Conservation (phyloP, 2,329 filamentous ascomycete species). For the Verticillium dahliae region DNA sequence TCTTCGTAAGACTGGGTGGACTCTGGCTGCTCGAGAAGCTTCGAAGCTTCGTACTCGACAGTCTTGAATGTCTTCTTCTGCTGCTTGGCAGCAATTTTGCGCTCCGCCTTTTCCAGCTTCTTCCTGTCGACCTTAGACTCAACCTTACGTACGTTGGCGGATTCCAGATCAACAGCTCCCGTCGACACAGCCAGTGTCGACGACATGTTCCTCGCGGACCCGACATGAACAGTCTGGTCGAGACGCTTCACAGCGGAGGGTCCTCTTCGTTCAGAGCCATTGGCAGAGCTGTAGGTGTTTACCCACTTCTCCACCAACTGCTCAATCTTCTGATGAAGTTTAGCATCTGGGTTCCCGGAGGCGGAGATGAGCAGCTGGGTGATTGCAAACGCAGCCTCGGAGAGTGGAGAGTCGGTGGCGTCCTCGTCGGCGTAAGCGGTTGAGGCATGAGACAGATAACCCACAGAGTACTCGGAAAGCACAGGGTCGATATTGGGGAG, state of each 20-base stretch:
- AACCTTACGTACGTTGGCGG: constrained; percentile 85
- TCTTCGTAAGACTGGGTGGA: constrained; percentile 92
- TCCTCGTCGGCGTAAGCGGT: constrained; percentile 71
- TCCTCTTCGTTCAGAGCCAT: constrained; percentile 64
- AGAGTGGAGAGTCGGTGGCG: constrained; percentile 65
- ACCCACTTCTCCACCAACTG: constrained; percentile 88
- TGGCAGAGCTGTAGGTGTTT: constrained; percentile 66
- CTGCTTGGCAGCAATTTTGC: constrained; percentile 96
- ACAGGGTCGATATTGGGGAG: constrained; percentile 84
- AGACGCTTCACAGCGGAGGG: constrained; percentile 76
- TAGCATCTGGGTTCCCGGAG: constrained; percentile 70
- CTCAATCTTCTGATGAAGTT: constrained; percentile 72
- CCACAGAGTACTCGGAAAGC: constrained; percentile 86
- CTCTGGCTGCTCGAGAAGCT: constrained; percentile 75
- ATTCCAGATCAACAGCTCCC: constrained; percentile 84
- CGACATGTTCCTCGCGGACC: constrained; percentile 90
- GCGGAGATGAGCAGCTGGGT: constrained; percentile 89
- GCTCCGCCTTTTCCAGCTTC: constrained; percentile 97
- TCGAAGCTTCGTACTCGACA: constrained; percentile 94
- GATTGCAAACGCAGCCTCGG: constrained; percentile 76
- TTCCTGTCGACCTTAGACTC: constrained; percentile 97
- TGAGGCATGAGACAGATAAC: constrained; percentile 90
- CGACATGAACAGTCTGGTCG: constrained; percentile 92
- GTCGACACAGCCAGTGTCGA: constrained; percentile 85
- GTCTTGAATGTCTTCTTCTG: constrained; percentile 98